phyloP scores from a whole-genome alignment of 2,329 filamentous ascomycete genomes.

The Cladophialophora exuberans region DNA sequence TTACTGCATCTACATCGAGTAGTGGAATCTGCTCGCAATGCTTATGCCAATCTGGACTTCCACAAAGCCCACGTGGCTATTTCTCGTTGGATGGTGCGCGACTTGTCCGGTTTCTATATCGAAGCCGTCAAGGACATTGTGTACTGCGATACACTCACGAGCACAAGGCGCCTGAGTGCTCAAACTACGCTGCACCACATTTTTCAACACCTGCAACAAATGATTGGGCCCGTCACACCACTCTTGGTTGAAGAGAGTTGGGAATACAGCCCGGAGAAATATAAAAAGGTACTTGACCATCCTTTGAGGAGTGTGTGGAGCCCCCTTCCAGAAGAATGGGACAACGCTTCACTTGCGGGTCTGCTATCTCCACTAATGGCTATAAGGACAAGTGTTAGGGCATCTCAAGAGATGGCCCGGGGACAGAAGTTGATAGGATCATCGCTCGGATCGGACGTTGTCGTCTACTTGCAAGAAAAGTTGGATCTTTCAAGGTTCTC shows the following conservation, averaged over 20 bases:
- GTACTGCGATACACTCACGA: conserved; percentile 76
- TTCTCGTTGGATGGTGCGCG: conserved; percentile 78
- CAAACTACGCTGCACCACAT: conserved; percentile 64
- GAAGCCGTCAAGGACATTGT: conserved; percentile 89
- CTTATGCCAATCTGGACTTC: conserved; percentile 77
- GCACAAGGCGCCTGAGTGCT: conserved; percentile 60
- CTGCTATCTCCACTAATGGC: conserved; percentile 46
- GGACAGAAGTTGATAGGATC: conserved; percentile 74
- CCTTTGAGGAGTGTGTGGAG: conserved; percentile 47
- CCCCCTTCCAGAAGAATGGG: conserved; percentile 39
- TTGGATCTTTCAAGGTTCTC: conserved; percentile 21
- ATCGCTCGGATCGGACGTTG: conserved; percentile 75
- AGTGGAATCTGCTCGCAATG: conserved; percentile 65
- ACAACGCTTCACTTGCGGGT: conserved; percentile 11
- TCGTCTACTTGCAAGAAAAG: conserved; percentile 14
- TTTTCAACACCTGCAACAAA: conserved; percentile 71
- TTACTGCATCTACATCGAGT: conserved; percentile 72
- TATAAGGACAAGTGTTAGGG: conserved; percentile 70
- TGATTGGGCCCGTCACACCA: conserved; percentile 81
- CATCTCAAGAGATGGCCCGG: conserved; percentile 71
- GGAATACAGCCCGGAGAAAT: conserved; percentile 71
- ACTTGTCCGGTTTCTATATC: conserved; percentile 91
- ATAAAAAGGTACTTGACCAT: conserved; percentile 57
- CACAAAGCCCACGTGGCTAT: conserved; percentile 73
- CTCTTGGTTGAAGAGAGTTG: conserved; percentile 86